Evolutionary conservation across 352 stramenopile genomes (phyloP).

Genomic region (Globisporangium abappressorium): DNA sequence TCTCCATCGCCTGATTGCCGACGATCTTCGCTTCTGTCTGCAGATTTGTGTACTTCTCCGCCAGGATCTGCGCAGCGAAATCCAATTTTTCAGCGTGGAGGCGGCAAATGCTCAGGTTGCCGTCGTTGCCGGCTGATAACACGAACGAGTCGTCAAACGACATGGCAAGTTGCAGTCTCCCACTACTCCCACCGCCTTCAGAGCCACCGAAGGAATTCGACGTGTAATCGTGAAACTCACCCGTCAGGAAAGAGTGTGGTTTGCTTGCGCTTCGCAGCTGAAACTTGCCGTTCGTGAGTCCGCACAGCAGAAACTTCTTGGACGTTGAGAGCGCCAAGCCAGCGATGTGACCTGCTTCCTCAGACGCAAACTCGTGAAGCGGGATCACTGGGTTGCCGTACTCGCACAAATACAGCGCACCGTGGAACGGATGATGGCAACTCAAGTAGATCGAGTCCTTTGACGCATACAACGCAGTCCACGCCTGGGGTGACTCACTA

Average conservation of each 20-base stretch:
- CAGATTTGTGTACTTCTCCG: slow-evolving; percentile 33
- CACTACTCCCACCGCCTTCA: slow-evolving; percentile 1
- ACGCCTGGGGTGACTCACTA: slow-evolving; percentile 25
- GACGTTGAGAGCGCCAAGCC: slow-evolving; percentile 45
- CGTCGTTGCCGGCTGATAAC: slow-evolving; percentile 65
- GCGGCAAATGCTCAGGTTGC: slow-evolving; percentile 69
- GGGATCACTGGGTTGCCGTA: slow-evolving; percentile 25
- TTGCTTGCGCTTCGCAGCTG: slow-evolving; percentile 50
- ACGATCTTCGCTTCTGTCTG: slow-evolving; percentile 45
- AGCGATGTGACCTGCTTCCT: slow-evolving; percentile 31
- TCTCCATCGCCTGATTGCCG: slow-evolving; percentile 53
- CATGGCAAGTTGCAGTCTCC: slow-evolving; percentile 35
- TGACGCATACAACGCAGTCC: slow-evolving; percentile 38
- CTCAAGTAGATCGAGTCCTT: slow-evolving; percentile 48
- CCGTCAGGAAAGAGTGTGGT: slow-evolving; percentile 66
- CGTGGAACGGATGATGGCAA: slow-evolving; percentile 33
- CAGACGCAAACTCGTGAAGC: slow-evolving; percentile 42
- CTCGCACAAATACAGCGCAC: slow-evolving; percentile 35
- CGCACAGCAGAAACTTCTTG: slow-evolving; percentile 70
- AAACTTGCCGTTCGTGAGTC: slow-evolving; percentile 78
- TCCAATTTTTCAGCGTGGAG: slow-evolving; percentile 58
- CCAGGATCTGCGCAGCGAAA: slow-evolving; percentile 33
- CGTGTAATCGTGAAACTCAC: slow-evolving; percentile 74
- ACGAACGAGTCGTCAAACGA: slow-evolving; percentile 87
- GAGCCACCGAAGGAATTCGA: slow-evolving; percentile 4